Conservation (phyloP, 2,329 filamentous ascomycete species). For the Didymella segeticola region DNA sequence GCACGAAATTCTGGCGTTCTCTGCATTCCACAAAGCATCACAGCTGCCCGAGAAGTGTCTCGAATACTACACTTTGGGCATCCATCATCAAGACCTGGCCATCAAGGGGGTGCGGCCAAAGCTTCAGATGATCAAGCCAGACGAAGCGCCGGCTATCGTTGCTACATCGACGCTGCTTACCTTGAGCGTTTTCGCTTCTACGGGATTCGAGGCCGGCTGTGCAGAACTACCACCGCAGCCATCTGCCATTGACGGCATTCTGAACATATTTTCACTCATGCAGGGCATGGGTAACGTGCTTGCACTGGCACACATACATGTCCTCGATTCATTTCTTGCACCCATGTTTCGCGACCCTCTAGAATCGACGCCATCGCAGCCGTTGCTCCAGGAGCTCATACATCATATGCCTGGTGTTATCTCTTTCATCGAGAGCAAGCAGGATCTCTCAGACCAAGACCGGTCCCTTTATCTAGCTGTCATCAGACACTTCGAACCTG, state of each 20-base stretch:
- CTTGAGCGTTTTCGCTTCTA: constrained; percentile 41
- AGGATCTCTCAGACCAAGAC: constrained; percentile 26
- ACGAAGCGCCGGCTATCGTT: constrained; percentile 42
- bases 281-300: constrained; percentile 45
- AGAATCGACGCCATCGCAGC: constrained; percentile 34
- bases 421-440: constrained; percentile 29
- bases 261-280: constrained; percentile 45
- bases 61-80: constrained; percentile 43
- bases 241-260: constrained; percentile 38
- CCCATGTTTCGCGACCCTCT: constrained; percentile 28
- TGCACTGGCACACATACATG: constrained; percentile 22
- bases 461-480: constrained; percentile 24
- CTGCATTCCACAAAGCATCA: constrained; percentile 49
- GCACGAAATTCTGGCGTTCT: constrained; percentile 51
- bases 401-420: constrained; percentile 29
- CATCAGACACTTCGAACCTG: constrained; percentile 28
- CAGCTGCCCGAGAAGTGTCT: constrained; percentile 32
- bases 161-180: constrained; percentile 41
- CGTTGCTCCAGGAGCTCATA: constrained; percentile 34
- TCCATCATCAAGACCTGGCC: constrained; percentile 48
- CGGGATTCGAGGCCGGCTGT: constrained; percentile 31
- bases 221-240: constrained; percentile 12
- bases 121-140: constrained; percentile 36
- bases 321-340: constrained; percentile 34
- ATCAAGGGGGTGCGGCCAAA: constrained; percentile 39